These are phyloP conservation scores for maize (Zea mays) DNA, from an alignment of 176 grass and related monocot genomes.

Conservation along the genomic window DNA sequence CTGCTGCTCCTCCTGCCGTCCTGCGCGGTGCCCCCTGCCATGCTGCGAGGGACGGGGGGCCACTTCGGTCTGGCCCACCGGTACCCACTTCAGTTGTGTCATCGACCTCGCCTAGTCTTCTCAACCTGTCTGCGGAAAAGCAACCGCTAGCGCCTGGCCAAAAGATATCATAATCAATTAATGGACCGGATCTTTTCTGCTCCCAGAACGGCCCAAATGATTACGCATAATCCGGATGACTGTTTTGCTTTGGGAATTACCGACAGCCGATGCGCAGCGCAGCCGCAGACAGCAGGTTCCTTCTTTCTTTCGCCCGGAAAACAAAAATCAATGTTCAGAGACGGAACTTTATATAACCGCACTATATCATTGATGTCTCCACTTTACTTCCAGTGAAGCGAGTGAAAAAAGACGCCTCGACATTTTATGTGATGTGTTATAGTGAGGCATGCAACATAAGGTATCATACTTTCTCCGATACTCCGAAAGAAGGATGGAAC, in stretches of 20 bases:
- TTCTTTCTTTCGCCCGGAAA: neutral
- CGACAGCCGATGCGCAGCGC: neutral
- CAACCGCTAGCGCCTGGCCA: conserved; percentile 29
- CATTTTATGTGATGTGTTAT: conserved; percentile 41
- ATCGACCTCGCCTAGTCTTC: conserved; percentile 54
- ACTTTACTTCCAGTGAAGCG: neutral
- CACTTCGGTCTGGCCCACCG: neutral
- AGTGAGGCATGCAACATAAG: neutral
- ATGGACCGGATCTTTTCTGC: neutral
- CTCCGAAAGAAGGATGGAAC: too few species aligned
- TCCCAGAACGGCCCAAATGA: neutral
- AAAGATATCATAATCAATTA: conserved; percentile 40
- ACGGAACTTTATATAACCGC: too few species aligned
- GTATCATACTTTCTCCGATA: too few species aligned
- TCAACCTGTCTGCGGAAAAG: conserved; percentile 42
- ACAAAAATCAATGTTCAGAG: neutral
- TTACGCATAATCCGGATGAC: neutral
- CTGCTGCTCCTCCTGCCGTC: conserved; percentile 6
- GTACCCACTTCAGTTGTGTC: conserved; percentile 56
- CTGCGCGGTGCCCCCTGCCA: neutral
- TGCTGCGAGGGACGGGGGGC: neutral
- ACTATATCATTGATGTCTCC: neutral
- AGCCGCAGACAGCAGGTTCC: neutral
- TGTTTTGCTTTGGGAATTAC: conserved; percentile 8
- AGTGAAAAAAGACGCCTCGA: neutral